Evolutionary conservation across 108 stramenopile genomes (phyloP), one percentile per base, ranked within the genome.

Genomic region (Licmophora abbreviata): DNA sequence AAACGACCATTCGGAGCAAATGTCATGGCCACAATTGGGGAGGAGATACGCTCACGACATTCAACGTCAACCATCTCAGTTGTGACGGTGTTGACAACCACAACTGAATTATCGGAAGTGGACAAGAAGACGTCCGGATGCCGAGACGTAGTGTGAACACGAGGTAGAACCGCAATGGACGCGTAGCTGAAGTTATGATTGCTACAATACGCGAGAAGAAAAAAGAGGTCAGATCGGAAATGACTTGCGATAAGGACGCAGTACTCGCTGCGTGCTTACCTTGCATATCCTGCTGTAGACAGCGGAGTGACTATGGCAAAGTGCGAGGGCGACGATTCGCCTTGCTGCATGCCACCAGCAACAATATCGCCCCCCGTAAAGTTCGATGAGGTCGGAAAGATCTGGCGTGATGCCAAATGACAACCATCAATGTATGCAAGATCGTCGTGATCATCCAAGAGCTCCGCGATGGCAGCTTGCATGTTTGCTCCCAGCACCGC

Each of bases 1-100:
- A 94, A 95, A 8, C 93, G 75, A 22, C 96, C 94, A 69, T 97
- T 95, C 15, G 96, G 96, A 14, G 94, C 88, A 63, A 92, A 88
- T 21, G 68, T 72, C 79, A 94, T 93, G 52, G 71, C 74, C 2
- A 85, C 70, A 54, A 94, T 85, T n/a, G 88, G 83, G 18, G 88
- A 60, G 14, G 56, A 23, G 17, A 91, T 79, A 27, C 79, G 73
- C 14, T 67, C 64, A 33, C 84, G 82, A 54, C 88, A 91, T 52
- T 91, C 73, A 4, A 91, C 66, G 60, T 91, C 88, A 11, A 61
- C 66, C 18, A 90, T 67, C 31, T 81, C 76, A 25, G 54, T 56
- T n/a, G 72, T 81, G 29, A 69, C 63, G 25, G 76, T 43, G 15
- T 44, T 26, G 12, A 77, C 61, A 30, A 90, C 74, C 14, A 85